These are phyloP conservation scores for Phellinidium pouzarii DNA, from an alignment of 1,284 basidiomycete species.

Conservation along the genomic window DNA sequence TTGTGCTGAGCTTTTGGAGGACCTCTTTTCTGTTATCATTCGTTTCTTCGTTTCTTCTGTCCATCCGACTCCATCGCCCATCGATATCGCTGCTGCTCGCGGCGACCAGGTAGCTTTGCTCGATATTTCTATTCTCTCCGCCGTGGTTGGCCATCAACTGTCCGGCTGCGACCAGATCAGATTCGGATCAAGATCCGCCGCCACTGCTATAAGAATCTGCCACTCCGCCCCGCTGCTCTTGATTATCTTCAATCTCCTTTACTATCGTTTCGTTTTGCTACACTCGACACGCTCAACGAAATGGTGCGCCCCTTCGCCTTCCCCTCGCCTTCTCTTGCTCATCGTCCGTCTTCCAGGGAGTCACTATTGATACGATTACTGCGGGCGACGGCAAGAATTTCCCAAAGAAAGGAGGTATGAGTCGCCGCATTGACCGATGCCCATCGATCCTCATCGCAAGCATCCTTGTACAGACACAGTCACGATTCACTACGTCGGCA, in stretches of 20 bases:
- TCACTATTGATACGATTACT: conserved; percentile 36
- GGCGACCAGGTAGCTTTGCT: too few species aligned
- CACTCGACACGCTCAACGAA: neutral
- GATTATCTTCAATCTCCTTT: conserved; percentile 12
- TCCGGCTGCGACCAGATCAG: conserved; percentile 14
- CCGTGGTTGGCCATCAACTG: conserved; percentile 8
- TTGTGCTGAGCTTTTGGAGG: too few species aligned
- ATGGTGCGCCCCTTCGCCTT: conserved; percentile 26
- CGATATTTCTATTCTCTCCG: conserved; percentile 7
- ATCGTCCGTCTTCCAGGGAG: conserved; percentile 39
- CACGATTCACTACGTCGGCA: conserved; percentile 29
- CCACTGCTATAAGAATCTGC: conserved; percentile 36
- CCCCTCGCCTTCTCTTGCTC: conserved; percentile 27
- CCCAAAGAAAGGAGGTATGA: conserved; percentile 44
- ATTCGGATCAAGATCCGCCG: conserved; percentile 70
- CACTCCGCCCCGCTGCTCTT: conserved; percentile 5
- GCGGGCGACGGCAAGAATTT: conserved; percentile 41
- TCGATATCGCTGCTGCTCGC: conserved; percentile 15
- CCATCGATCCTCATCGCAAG: conserved; percentile 6
- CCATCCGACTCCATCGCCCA: conserved; percentile 14
- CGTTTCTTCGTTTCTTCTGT: conserved; percentile 4
- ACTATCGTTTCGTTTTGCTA: conserved; percentile 7
- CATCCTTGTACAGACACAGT: conserved; percentile 38
- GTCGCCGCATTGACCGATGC: neutral
- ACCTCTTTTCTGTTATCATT: conserved; percentile 1